Evolutionary conservation across 805 yeast species (phyloP).

Genomic region (Schwanniomyces yamadae): DNA sequence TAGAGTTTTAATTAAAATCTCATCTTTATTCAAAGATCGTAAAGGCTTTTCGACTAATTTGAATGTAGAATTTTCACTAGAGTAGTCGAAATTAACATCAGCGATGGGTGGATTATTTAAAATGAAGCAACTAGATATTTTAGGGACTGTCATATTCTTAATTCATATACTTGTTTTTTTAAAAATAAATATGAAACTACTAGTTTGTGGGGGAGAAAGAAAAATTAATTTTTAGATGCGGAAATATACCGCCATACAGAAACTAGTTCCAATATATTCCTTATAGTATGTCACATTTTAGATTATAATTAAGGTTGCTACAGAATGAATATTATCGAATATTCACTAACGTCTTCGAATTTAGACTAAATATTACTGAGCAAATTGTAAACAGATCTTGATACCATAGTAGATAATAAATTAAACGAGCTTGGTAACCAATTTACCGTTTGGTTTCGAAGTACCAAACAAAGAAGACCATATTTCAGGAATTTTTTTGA

Average conservation of each 20-base stretch:
- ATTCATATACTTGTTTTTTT: too few relatives aligned
- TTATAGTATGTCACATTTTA: too few relatives aligned
- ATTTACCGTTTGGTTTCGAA: conserved; percentile 48
- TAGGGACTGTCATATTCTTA: conserved; percentile 1
- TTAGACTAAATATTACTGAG: too few relatives aligned
- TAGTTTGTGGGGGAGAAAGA: not conserved
- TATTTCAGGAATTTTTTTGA: conserved; percentile 43
- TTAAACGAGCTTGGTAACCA: conserved; percentile 43
- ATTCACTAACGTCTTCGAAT: too few relatives aligned
- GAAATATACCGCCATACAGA: too few relatives aligned
- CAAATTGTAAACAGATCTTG: too few relatives aligned
- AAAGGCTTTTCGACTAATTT: conserved; percentile 17
- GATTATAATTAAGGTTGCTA: too few relatives aligned
- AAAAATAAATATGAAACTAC: not conserved
- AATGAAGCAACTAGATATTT: conserved; percentile 10
- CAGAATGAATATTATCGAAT: too few relatives aligned
- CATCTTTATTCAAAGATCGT: conserved; percentile 19
- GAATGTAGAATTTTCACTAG: conserved; percentile 30
- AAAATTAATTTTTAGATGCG: too few relatives aligned
- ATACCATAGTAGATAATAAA: not conserved
- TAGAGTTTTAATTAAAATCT: conserved; percentile 25
- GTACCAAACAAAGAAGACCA: conserved; percentile 50
- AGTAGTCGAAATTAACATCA: conserved; percentile 17
- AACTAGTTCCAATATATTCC: too few relatives aligned
- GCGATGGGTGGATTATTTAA: conserved; percentile 22